phyloP scores from a whole-genome alignment of 192 early-diverging fungal genomes.

The Coemansia sp. region DNA sequence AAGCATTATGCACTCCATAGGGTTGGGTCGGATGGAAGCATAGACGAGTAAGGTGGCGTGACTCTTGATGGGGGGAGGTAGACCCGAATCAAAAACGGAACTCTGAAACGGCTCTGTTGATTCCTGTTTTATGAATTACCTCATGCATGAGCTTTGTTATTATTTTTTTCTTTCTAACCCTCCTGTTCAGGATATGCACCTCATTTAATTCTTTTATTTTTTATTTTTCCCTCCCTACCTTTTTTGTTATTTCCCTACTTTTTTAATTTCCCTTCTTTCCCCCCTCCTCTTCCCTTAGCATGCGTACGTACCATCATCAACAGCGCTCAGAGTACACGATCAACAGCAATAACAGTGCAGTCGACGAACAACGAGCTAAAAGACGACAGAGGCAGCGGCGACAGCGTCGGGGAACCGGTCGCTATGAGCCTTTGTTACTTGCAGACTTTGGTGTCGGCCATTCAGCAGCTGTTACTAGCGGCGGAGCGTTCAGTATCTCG shows the following conservation, averaged over 20 bases:
- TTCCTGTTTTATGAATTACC: not conserved
- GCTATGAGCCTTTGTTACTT: not conserved
- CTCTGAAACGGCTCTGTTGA: not conserved
- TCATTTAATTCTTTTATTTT: not conserved
- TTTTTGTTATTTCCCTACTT: conserved; percentile 1
- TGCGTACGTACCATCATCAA: not conserved
- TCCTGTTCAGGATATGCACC: not conserved
- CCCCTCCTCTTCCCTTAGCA: not conserved
- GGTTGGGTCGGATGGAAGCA: not conserved
- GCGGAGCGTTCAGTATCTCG: conserved; percentile 4
- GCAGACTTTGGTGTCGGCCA: not conserved
- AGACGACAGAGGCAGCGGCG: conserved; percentile 4
- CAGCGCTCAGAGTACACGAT: conserved; percentile 1
- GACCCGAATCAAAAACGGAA: not conserved
- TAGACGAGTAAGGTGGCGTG: not conserved
- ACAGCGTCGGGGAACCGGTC: not conserved
- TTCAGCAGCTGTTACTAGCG: conserved; percentile 6
- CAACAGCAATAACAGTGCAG: conserved; percentile 26
- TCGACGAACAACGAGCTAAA: conserved; percentile 21
- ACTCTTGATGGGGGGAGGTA: not conserved
- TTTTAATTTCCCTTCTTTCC: conserved; percentile 1
- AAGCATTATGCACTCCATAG: not conserved
- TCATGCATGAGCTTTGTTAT: not conserved
- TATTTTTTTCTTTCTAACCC: not conserved
- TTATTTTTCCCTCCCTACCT: not conserved